Base-by-base conservation (phyloP, 208 protist genomes). In the Acanthamoeba lenticulata region DNA sequence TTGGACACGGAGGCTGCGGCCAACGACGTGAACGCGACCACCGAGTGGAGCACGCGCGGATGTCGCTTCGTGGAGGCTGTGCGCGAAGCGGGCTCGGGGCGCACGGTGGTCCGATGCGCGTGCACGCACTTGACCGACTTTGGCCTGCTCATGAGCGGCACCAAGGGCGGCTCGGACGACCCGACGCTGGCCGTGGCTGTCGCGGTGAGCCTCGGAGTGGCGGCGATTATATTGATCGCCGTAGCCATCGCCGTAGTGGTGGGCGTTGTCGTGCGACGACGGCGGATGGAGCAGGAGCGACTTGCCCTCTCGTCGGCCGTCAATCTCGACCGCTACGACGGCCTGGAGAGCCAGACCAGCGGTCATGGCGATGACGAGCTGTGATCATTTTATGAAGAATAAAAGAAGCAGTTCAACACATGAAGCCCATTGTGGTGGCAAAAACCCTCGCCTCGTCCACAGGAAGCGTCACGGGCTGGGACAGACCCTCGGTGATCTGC, bases 41-140 rank as follows among this genome's bases (percentile, higher is more conserved):
- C 34, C 69, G 11, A 79, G 36, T 83, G 74, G 74, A 83, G 74
- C 40, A 21, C 24, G 9, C 21, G 29, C 5, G 74, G 74, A 13
- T 83, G 74, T 55, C 74, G 74, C 0, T 52, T 55, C 27, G 11
- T 83, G 42, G 40, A 52, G 1, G 42, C 74, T 4, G 29, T n/a
- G 15, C n/a, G 38, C 17, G 38, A 24, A 9, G 42, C 45, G 29
- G 42, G 9, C 42, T 40, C 7, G 15, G 74, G 74, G 1, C 74
- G 74, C 24, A 83, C 34, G 9, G 74, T 83, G 1, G 74, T 83
- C 9, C 74, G 42, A 9, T 83, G 74, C 74, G 74, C 74, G 21
- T 83, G 74, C 74, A 83, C 45, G 38, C 74, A 83, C 49, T 40
- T 83, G 38, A 83, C 74, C 27, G 74, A 83, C 42, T 83, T 83